Conservation (phyloP, 2,329 filamentous ascomycete species). For the Ascochyta clinopodiicola region DNA sequence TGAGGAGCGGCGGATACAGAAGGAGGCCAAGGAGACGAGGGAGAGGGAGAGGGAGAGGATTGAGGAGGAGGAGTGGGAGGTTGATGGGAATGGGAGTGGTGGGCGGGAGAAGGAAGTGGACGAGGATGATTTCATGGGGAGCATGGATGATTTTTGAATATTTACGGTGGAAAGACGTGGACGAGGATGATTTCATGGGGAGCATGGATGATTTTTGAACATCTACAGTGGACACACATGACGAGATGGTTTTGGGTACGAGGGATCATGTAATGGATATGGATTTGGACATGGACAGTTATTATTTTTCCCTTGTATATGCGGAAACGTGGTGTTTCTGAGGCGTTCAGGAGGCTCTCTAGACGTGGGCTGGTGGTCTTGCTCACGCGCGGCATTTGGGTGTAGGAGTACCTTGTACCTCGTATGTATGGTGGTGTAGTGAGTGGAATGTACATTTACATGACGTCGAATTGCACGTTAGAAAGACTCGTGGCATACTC, state of each 20-base stretch:
- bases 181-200: slow-evolving; percentile 40
- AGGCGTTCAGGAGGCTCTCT: background rate
- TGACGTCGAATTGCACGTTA: no score
- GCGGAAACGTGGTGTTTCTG: background rate
- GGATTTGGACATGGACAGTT: background rate
- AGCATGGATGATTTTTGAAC: slow-evolving; percentile 44
- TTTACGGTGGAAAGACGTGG: background rate
- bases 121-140: slow-evolving; percentile 40
- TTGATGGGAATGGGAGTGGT: slow-evolving; percentile 1
- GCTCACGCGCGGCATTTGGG: background rate
- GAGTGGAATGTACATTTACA: background rate
- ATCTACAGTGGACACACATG: no score
- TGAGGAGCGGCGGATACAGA: slow-evolving; percentile 13
- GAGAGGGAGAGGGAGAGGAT: slow-evolving; percentile 11
- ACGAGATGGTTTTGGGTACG: no score
- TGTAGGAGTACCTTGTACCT: background rate
- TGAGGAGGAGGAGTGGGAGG: slow-evolving; percentile 13
- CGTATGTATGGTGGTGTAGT: slow-evolving; percentile 4
- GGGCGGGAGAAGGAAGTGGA: slow-evolving; percentile 14
- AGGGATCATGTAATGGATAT: background rate
- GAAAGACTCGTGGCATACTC: no score
- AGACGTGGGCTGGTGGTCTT: no score
- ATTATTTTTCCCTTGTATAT: background rate
- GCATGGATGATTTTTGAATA: slow-evolving; percentile 44
- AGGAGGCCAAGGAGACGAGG: slow-evolving; percentile 8